Evolutionary conservation across 2,329 filamentous ascomycete genomes (phyloP).

Genomic region (Trichothecium roseum): DNA sequence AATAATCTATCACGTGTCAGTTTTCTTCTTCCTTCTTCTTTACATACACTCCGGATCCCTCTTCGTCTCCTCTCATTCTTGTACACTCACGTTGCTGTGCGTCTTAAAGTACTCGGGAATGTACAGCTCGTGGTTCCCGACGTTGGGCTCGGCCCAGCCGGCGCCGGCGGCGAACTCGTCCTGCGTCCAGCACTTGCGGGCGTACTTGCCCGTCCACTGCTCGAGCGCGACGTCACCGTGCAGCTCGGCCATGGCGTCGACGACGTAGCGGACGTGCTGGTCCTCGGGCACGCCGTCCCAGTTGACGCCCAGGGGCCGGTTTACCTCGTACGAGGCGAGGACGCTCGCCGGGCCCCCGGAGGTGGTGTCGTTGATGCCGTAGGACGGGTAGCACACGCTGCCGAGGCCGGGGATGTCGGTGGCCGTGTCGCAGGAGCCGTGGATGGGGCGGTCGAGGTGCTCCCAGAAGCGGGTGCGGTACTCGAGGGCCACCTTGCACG

Average conservation of each 20-base stretch:
- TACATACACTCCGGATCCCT: too few species aligned
- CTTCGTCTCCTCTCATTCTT: background rate
- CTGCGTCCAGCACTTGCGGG: conserved; percentile 54
- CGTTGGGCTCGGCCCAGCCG: conserved; percentile 46
- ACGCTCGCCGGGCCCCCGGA: conserved; percentile 51
- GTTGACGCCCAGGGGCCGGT: conserved; percentile 22
- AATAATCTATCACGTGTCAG: conserved; percentile 36
- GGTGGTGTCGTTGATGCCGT: conserved; percentile 53
- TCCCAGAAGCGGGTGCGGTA: conserved; percentile 57
- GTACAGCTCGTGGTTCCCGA: conserved; percentile 59
- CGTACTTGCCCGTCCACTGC: conserved; percentile 54
- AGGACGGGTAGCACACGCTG: conserved; percentile 55
- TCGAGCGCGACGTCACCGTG: conserved; percentile 36
- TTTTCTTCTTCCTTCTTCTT: too few species aligned
- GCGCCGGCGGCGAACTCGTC: conserved; percentile 51
- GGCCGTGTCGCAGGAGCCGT: conserved; percentile 48
- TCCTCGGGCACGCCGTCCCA: conserved; percentile 39
- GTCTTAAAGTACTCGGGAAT: conserved; percentile 65
- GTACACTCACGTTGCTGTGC: conserved; percentile 38
- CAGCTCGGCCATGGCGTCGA: conserved; percentile 56
- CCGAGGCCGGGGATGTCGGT: conserved; percentile 52
- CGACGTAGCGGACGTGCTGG: conserved; percentile 52
- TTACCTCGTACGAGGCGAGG: conserved; percentile 47
- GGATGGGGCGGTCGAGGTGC: conserved; percentile 40
- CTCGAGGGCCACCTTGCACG: conserved; percentile 53